A percentile compares a stretch with the other conserved stretches of the same genome.
Conservation (phyloP, 495 filamentous ascomycete species). For the Xylaria acuta region DNA sequence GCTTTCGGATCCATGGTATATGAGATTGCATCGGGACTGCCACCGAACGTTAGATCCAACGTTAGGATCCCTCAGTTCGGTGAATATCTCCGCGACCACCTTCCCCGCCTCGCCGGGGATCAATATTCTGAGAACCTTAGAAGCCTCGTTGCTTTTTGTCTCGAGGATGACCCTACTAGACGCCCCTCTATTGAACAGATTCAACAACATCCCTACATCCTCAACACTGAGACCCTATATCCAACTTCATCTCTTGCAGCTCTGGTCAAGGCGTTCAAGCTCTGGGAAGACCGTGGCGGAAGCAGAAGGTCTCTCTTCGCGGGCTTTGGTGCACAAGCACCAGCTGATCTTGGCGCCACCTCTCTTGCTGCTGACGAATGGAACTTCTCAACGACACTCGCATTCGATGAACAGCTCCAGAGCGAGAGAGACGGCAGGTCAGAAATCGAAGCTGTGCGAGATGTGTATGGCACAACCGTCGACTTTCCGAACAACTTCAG, state of each 20-base stretch:
- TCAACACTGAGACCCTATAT: constrained; percentile 67
- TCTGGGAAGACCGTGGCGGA: constrained; percentile 86
- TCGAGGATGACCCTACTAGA: constrained; percentile 74
- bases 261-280: constrained; percentile 80
- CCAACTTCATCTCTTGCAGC: constrained; percentile 72
- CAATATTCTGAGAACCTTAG: constrained; percentile 77
- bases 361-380: constrained; percentile 70
- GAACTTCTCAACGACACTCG: constrained; percentile 90
- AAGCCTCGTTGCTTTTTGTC: constrained; percentile 77
- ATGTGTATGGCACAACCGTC: constrained; percentile 58
- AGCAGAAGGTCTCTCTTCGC: constrained; percentile 83
- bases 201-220: constrained; percentile 68
- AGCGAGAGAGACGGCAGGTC: constrained; percentile 43
- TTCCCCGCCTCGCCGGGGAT: constrained; percentile 76
- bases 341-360: constrained; percentile 49
- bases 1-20: constrained; percentile 89
- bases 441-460: constrained; percentile 50
- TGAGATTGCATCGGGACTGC: constrained; percentile 89
- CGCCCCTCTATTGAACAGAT: constrained; percentile 75
- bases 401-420: constrained; percentile 71
- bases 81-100: constrained; percentile 64
- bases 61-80: constrained; percentile 61
- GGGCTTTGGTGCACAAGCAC: constrained; percentile 71
- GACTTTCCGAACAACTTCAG: constrained; percentile 49
- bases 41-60: constrained; percentile 67